These are phyloP conservation scores for Apiotrichum gracile DNA, from an alignment of 1,284 basidiomycete genomes.

Conservation along the genomic window DNA sequence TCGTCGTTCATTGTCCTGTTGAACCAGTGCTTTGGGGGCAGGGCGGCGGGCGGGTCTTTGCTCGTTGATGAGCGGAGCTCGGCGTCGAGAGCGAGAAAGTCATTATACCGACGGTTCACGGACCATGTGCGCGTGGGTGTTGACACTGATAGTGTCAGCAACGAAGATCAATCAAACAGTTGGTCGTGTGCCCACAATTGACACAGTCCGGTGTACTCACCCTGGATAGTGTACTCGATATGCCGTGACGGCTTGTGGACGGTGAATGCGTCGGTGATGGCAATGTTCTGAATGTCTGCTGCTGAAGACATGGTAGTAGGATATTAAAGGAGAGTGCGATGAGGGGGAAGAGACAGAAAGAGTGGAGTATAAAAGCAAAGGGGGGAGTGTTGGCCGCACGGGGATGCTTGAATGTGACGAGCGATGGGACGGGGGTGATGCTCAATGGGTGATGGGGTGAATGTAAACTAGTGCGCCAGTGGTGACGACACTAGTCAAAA, in stretches of 20 bases:
- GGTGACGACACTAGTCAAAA: too few species aligned
- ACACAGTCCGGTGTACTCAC: conserved; percentile 23
- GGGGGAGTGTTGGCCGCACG: too few species aligned
- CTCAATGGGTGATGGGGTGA: too few species aligned
- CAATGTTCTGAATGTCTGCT: conserved; percentile 40
- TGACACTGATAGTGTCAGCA: conserved; percentile 30
- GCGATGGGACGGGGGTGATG: too few species aligned
- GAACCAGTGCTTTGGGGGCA: conserved; percentile 75
- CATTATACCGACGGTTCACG: conserved; percentile 87
- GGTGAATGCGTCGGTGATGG: conserved; percentile 43
- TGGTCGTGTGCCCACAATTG: neutral
- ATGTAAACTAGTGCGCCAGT: too few species aligned
- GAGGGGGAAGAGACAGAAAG: neutral
- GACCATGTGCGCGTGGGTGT: conserved; percentile 68
- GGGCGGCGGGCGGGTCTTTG: conserved; percentile 62
- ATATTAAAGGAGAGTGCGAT: neutral
- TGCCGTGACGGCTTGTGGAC: conserved; percentile 40
- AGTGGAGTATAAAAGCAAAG: too few species aligned
- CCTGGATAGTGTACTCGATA: conserved; percentile 45
- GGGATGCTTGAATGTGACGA: too few species aligned
- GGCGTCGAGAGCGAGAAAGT: conserved; percentile 79
- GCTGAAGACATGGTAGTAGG: conserved; percentile 26
- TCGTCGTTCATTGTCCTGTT: conserved; percentile 39
- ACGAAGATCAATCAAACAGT: neutral
- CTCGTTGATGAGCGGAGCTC: conserved; percentile 69